Conservation (phyloP, 495 filamentous ascomycete genomes). For the Immersiella caudata region DNA sequence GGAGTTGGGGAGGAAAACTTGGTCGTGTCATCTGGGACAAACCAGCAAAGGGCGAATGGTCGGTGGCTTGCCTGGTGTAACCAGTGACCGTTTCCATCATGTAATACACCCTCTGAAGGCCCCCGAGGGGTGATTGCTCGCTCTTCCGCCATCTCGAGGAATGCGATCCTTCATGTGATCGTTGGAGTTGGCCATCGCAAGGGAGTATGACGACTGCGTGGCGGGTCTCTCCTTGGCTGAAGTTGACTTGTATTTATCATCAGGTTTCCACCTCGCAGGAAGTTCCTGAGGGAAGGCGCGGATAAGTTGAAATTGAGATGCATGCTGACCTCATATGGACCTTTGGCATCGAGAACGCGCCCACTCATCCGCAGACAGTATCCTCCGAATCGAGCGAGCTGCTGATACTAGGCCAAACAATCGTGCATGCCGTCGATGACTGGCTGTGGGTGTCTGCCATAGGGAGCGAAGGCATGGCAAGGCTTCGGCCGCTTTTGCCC, state of each 20-base stretch:
- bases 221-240: not conserved
- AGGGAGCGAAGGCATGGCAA: not conserved
- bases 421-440: not conserved
- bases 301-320: slow-evolving; percentile 16
- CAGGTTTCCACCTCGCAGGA: not conserved
- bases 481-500: not conserved
- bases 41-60: not conserved
- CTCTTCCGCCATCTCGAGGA: slow-evolving; percentile 5
- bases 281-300: slow-evolving; percentile 1
- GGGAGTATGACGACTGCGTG: not conserved
- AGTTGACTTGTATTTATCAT: not conserved
- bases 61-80: slow-evolving; percentile 22
- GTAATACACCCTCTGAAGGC: slow-evolving; percentile 13
- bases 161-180: slow-evolving; percentile 27
- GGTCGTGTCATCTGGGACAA: not conserved
- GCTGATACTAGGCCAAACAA: slow-evolving; percentile 8
- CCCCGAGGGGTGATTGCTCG: not conserved
- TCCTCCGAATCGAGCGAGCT: slow-evolving; percentile 13
- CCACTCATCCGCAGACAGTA: not conserved
- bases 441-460: not conserved
- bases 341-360: not conserved
- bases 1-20: not conserved
- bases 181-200: not conserved
- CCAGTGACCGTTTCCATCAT: slow-evolving; percentile 24
- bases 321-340: slow-evolving; percentile 17